Conservation (phyloP, 805 yeast species). For the Candida piceae region DNA sequence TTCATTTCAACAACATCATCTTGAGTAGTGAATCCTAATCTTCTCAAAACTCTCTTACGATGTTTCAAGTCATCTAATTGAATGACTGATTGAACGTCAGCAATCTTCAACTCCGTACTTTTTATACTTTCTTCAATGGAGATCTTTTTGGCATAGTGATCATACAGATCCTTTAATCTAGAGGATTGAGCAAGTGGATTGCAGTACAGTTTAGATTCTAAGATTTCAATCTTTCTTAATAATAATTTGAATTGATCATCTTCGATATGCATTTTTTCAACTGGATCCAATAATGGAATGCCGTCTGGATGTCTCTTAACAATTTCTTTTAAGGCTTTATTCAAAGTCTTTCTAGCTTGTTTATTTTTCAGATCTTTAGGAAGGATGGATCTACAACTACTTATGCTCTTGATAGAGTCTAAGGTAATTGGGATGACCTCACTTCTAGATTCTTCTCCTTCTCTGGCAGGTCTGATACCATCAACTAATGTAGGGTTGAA, state of each 20-base stretch:
- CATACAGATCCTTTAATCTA: constrained; percentile 57
- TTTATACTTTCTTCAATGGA: constrained; percentile 55
- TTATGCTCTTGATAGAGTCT: constrained; percentile 66
- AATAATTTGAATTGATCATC: constrained; percentile 67
- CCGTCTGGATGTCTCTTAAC: constrained; percentile 84
- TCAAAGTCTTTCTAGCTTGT: constrained; percentile 55
- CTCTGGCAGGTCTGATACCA: constrained; percentile 80
- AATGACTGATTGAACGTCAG: constrained; percentile 83
- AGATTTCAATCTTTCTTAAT: constrained; percentile 71
- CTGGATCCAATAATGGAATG: constrained; percentile 85
- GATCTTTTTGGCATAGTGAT: constrained; percentile 60
- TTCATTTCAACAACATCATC: constrained; percentile 90
- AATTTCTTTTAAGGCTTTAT: constrained; percentile 74
- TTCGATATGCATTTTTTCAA: constrained; percentile 81
- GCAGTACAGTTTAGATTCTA: constrained; percentile 66
- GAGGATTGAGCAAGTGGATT: constrained; percentile 66
- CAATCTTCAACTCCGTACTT: constrained; percentile 55
- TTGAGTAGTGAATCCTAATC: constrained; percentile 83
- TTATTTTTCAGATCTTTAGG: constrained; percentile 68
- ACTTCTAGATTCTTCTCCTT: constrained; percentile 64
- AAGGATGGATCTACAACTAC: constrained; percentile 74
- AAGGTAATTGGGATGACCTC: constrained; percentile 84
- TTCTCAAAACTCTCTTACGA: constrained; percentile 87
- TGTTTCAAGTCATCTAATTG: constrained; percentile 92
- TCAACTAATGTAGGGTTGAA: constrained; percentile 75